Conservation (phyloP, 176 grass and related monocot species). For the Carex cristatella region DNA sequence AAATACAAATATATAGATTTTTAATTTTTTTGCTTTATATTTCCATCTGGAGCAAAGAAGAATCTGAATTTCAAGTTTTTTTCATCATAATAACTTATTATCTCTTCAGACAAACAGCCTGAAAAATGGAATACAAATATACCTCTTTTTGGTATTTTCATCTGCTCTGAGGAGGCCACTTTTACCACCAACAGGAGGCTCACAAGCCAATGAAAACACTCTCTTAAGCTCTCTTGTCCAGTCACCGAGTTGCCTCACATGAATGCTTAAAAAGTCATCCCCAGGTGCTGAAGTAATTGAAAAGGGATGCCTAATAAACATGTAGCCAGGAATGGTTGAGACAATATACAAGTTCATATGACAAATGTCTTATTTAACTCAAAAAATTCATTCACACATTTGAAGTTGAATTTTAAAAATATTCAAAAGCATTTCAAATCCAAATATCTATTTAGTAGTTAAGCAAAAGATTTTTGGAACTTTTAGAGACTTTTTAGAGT, state of each 20-base stretch:
- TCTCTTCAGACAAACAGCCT: background rate
- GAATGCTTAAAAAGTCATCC: slow-evolving; percentile 87
- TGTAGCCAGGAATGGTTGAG: background rate
- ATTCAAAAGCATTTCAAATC: background rate
- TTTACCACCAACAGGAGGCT: slow-evolving; percentile 79
- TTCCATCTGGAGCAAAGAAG: background rate
- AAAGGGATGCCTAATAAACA: slow-evolving; percentile 78
- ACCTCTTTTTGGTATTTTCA: slow-evolving; percentile 88
- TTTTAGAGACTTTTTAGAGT: background rate
- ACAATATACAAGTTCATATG: background rate
- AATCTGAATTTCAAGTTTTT: background rate
- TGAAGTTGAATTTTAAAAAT: background rate
- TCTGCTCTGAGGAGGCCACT: slow-evolving; percentile 93
- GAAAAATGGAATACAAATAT: slow-evolving; percentile 5
- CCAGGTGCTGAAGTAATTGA: slow-evolving; percentile 96
- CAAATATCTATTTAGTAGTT: background rate
- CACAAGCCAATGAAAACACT: slow-evolving; percentile 79
- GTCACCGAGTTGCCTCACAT: slow-evolving; percentile 92
- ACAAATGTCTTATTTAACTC: background rate
- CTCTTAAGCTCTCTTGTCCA: slow-evolving; percentile 92
- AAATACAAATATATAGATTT: background rate
- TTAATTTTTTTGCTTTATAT: background rate
- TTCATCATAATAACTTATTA: background rate
- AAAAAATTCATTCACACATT: background rate
- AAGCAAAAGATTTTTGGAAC: background rate